Base-by-base conservation (phyloP, 164 flowering plant species). In the Tetrastigma voinierianum region DNA sequence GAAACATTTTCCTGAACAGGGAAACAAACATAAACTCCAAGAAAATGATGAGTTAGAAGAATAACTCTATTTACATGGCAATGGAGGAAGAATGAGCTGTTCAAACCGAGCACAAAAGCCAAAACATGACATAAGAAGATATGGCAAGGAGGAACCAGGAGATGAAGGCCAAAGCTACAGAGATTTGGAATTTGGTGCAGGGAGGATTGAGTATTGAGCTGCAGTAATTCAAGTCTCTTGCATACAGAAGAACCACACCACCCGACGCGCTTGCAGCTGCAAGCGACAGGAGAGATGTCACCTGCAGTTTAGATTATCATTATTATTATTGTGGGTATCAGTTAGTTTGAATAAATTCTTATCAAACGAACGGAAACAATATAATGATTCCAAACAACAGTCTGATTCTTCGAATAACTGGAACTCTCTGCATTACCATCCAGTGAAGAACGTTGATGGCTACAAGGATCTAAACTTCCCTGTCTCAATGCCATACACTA, bases 231-330 rank as follows among this genome's bases (percentile, higher is more conserved):
- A 75, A 59, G 59, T 77, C 81, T 57, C 18, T 74, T 25, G 73
- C 46, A 54, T 57, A 77, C 18, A 77, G 59, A 46, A 74, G 68
- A 3, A 46, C 47, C 13, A 77, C 75, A n/a, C 78, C 81, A 51
- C 78, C 81, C 23, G 81, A 71, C 11, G 81, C 61, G 55, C 68
- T 71, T 55, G 76, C 75, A 47, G 77, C 81, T 24, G 75, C 77
- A 10, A 77, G 75, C 65, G 81, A 71, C 8, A 77, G 67, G 21
- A 67, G 46, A 25, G 78, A 51, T 11, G 78, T 74, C 20, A 77
- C 81, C 81, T 77, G 78, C 20, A 64, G 18, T 68, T 25, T 43
- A 11, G 59, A 59, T 43, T 23, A 8, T 64, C 17, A 6, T 12
- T 17, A 59, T 43, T 23, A 8, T 64, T 24, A 6, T 12, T 17